phyloP scores from a whole-genome alignment of 225 moss, liverwort and hornwort species.

The Straminergon stramineum region DNA sequence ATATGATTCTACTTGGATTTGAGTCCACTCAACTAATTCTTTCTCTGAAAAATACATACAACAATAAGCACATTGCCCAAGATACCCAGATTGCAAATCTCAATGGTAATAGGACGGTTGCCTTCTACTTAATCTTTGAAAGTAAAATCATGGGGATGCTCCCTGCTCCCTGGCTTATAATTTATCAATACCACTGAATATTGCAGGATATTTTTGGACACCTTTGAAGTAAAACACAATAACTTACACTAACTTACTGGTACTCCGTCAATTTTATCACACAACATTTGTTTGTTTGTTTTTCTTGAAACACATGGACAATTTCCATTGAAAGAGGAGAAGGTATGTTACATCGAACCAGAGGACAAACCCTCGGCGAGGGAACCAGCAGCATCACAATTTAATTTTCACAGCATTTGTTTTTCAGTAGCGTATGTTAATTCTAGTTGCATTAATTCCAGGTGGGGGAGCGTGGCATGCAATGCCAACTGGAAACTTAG shows the following conservation, averaged over 20 bases:
- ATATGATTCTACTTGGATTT: not conserved
- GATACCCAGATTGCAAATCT: not conserved
- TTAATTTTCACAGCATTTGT: no score
- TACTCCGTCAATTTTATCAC: no score
- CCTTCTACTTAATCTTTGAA: not conserved
- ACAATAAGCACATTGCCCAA: not conserved
- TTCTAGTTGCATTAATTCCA: not conserved
- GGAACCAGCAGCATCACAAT: no score
- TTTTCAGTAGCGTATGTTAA: not conserved
- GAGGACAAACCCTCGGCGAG: no score
- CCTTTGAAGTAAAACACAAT: not conserved
- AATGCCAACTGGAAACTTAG: not conserved
- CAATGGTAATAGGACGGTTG: accelerated
- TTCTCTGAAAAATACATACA: accelerated
- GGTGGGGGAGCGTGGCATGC: not conserved
- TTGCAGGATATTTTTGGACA: not conserved
- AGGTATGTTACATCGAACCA: no score
- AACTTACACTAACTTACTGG: no score
- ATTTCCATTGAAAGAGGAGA: no score
- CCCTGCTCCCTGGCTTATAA: not conserved
- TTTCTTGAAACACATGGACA: no score
- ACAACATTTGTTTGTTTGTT: not conserved
- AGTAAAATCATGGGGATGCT: no score
- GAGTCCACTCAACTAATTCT: not conserved
- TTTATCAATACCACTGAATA: not conserved